Evolutionary conservation across 768 basidiomycete species (phyloP).

Genomic region (Paxillus ammoniavirescens): DNA sequence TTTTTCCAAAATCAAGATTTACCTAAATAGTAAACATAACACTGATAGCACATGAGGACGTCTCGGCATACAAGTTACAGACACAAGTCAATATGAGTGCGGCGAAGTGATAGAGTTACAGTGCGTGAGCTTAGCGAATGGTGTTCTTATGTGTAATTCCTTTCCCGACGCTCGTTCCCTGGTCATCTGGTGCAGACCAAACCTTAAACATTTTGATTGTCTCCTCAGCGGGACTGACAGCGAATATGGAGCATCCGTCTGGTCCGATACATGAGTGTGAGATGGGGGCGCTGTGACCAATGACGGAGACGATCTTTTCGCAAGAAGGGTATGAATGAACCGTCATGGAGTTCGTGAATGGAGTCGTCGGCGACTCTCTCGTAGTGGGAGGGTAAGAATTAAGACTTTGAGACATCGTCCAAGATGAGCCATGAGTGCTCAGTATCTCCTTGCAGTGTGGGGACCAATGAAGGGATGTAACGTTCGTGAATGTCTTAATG

Average conservation of each 20-base stretch:
- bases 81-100: conserved; percentile 11
- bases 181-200: conserved; percentile 39
- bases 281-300: conserved; percentile 54
- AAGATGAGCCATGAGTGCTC: conserved; percentile 63
- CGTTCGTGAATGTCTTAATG: conserved; percentile 44
- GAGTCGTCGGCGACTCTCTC: conserved; percentile 21
- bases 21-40: conserved; percentile 4
- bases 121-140: conserved; percentile 22
- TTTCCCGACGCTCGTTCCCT: conserved; percentile 15
- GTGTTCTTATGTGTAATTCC: conserved; percentile 23
- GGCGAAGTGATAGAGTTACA: conserved; percentile 1
- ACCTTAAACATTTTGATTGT: conserved; percentile 75
- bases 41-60: conserved; percentile 6
- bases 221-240: conserved; percentile 61
- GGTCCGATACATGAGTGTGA: conserved; percentile 64
- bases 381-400: conserved; percentile 16
- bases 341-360: conserved; percentile 43
- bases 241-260: conserved; percentile 61
- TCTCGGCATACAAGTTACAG: conserved; percentile 5
- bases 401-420: conserved; percentile 22
- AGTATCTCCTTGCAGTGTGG: conserved; percentile 82
- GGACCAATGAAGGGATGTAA: conserved; percentile 66
- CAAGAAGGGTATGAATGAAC: conserved; percentile 55
- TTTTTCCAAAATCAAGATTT: neutral
- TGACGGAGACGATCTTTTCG: conserved; percentile 49